Conservation (phyloP, 208 protist species). For the Leishmania gerbilli region DNA sequence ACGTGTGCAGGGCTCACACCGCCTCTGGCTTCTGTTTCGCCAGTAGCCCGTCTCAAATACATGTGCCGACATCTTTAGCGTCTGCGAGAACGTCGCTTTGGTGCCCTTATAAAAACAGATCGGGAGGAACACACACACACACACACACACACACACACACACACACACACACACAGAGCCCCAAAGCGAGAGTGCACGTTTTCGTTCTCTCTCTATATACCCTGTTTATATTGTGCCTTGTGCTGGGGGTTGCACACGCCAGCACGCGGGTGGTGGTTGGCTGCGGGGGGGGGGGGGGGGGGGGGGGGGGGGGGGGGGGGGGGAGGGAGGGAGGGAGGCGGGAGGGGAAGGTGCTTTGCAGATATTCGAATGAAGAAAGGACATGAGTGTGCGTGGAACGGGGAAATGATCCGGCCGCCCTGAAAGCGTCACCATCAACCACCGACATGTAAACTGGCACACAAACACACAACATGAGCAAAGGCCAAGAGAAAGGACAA, state of each 20-base stretch:
- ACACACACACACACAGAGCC: too few species aligned
- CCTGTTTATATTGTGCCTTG: too few species aligned
- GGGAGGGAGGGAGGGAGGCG: too few species aligned
- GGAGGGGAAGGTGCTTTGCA: not conserved
- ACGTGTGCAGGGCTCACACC: not conserved
- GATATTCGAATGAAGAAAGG: not conserved
- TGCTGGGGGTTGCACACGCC: too few species aligned
- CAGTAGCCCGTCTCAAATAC: not conserved
- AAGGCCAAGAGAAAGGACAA: not conserved
- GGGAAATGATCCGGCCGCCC: too few species aligned
- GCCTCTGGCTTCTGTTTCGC: not conserved
- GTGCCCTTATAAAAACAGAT: too few species aligned
- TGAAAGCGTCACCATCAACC: too few species aligned
- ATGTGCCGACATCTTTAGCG: not conserved
- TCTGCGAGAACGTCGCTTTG: not conserved
- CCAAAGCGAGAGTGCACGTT: not conserved
- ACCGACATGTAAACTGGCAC: not conserved
- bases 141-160: too few species aligned
- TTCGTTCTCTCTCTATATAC: not conserved
- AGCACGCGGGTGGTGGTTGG: not conserved
- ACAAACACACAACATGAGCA: conserved; percentile 13
- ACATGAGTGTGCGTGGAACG: not conserved
- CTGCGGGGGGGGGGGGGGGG: too few species aligned
- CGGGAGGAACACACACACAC: too few species aligned
- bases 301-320: too few species aligned